A percentile compares a stretch with the other conserved stretches of the same genome.
Conservation (phyloP, 2,329 filamentous ascomycete genomes). For the Ceratocystis cubensis region DNA sequence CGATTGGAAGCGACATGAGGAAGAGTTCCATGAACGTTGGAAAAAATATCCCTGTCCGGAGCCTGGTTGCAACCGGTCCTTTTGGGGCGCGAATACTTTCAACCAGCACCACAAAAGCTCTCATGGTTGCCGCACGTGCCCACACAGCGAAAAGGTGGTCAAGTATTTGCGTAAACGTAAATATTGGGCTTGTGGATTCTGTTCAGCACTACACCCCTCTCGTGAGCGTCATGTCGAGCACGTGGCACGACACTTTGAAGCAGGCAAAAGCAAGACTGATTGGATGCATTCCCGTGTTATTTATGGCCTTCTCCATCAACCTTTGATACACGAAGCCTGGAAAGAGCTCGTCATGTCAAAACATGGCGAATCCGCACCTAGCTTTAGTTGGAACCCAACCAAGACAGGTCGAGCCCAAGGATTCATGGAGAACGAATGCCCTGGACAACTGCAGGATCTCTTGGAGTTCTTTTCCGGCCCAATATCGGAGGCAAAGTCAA, state of each 20-base stretch:
- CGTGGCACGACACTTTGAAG: conserved; percentile 54
- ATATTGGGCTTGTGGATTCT: conserved; percentile 59
- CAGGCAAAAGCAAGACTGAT: conserved; percentile 48
- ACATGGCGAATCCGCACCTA: conserved; percentile 45
- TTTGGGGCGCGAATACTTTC: conserved; percentile 56
- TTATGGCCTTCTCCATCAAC: conserved; percentile 54
- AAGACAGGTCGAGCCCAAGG: conserved; percentile 45
- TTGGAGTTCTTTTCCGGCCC: conserved; percentile 52
- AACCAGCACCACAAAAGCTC: conserved; percentile 56
- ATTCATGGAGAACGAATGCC: conserved; percentile 49
- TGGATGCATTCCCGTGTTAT: conserved; percentile 60
- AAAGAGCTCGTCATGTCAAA: conserved; percentile 41
- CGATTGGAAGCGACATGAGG: conserved; percentile 58
- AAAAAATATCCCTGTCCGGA: conserved; percentile 56
- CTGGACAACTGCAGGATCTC: conserved; percentile 50
- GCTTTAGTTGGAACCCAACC: conserved; percentile 49
- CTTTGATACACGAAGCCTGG: conserved; percentile 49
- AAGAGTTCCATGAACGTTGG: conserved; percentile 56
- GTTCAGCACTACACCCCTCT: conserved; percentile 48
- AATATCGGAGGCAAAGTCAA: conserved; percentile 42
- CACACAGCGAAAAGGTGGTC: conserved; percentile 52
- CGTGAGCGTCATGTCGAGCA: conserved; percentile 57
- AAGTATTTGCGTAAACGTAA: conserved; percentile 51
- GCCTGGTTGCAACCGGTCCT: conserved; percentile 50
- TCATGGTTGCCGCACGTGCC: conserved; percentile 52